Evolutionary conservation across 2,329 filamentous ascomycete species (phyloP), one percentile per base, ranked within the genome.

Genomic region (Chrysoporthe puriensis): DNA sequence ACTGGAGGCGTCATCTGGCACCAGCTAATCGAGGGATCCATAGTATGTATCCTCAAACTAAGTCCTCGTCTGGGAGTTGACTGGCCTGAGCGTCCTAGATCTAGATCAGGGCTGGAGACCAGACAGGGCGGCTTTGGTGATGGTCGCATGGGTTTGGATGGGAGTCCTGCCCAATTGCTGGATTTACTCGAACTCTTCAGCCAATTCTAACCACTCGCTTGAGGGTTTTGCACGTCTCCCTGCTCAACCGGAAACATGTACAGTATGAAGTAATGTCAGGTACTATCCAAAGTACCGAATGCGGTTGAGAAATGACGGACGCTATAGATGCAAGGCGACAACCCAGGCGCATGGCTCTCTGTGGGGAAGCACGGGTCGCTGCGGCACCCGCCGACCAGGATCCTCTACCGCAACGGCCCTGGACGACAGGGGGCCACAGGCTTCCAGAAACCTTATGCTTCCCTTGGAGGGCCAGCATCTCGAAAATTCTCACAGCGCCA

Each of bases 361-460:
- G n/a, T 36, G 34, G 60, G 40, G 8, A 18, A 3, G 46, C 61
- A 54, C 61, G 36, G 48, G 61, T 34, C 61, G 14, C 14, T 63
- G 16, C 50, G 46, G 16, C 34, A 40, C 11, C 50, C 9, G 13
- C 18, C 32, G 16, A 57, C 54, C 54, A 57, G 61, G 61, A 43
- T 32, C 48, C 11, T 26, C 46, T 50, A 32, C 46, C 46, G 34
- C 46, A 43, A 54, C 48, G 50, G 16, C 50, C 50, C 50, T 54
- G 26, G 3, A 44, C 4, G 46, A 18, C 46, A 54, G 61, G 61
- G 59, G 32, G 32, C 4, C 5, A 42, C 9, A 42, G n/a, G 34
- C 44, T 42, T 21, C 34, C 7, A 40, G 18, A 57, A 40, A 18
- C 54, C 7, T 40, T 46, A 18, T 46, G 44, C 44, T 46, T 46